Evolutionary conservation across 306 rosid species (phyloP), one percentile per base, ranked within the genome.

Genomic region (Lagenaria siceraria): DNA sequence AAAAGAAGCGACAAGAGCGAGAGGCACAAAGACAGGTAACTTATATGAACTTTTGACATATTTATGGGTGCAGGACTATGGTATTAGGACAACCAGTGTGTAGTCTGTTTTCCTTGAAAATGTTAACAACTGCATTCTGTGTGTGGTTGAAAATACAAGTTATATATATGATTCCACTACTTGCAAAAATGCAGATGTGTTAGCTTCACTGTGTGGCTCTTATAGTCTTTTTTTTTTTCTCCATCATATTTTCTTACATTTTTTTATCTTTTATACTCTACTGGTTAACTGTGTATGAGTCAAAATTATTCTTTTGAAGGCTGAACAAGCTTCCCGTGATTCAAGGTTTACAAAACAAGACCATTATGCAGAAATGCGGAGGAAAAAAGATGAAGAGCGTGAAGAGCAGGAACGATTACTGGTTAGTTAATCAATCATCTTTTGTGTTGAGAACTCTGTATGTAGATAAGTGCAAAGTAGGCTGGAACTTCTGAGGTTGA

Each of bases 371-470:
- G 97, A 96, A 80, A 82, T 75, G 78, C 83, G 98, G 75, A 96
- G 92, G 89, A 86, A 84, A 85, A 96, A 92, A 85, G 99, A 96
- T 74, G 99, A 96, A 87, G 99, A 96, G 80, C 97, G 80, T 51
- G 97, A 96, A 82, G 97, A 89, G 31, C 84, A 75, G 77, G 99
- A 96, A 74, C 96, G 78, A 53, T 66, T 54, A 83, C 84, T 90
- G 92, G 99, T 96, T 60, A 53, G 89, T 85, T 79, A 56, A 77
- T 54, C 55, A 66, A 46, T 5, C 48, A 56, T 52, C 54, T 55
- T 76, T 62, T 68, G 59, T 74, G 71, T 42, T 29, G 66, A 68
- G n/a, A 81, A 64, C 38, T 29, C 74, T 54, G 76, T 31, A 36
- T 33, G 43, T 64, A 59, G 25, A 48, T 15, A 35, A 66, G 73